phyloP scores from a whole-genome alignment of 1,284 basidiomycete genomes.

The Apiotrichum porosum region DNA sequence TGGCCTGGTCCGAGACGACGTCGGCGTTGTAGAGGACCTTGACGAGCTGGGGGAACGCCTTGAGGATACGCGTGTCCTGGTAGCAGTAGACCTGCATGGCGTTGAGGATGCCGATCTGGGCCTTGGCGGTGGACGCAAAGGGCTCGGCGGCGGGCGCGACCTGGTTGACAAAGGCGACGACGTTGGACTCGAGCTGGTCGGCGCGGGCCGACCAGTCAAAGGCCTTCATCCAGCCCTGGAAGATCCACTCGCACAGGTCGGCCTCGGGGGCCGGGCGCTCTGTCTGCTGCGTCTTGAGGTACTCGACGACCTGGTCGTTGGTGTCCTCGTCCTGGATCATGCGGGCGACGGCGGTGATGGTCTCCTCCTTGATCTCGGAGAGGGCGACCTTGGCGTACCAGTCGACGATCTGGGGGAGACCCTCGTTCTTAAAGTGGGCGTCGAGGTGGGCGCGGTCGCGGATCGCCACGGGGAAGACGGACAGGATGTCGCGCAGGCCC shows the following conservation, averaged over 20 bases:
- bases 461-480: conserved; percentile 80
- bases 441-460: conserved; percentile 69
- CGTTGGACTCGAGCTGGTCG: conserved; percentile 82
- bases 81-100: conserved; percentile 91
- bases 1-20: conserved; percentile 88
- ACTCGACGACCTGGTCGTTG: conserved; percentile 66
- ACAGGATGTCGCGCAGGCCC: conserved; percentile 76
- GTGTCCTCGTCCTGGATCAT: conserved; percentile 57
- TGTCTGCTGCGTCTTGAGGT: conserved; percentile 60
- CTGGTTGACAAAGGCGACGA: conserved; percentile 74
- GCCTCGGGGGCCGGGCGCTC: conserved; percentile 62
- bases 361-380: conserved; percentile 64
- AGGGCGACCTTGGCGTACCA: conserved; percentile 88
- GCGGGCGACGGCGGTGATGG: conserved; percentile 60
- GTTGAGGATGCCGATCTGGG: conserved; percentile 87
- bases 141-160: conserved; percentile 78
- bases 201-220: conserved; percentile 82
- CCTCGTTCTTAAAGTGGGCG: conserved; percentile 76
- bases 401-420: conserved; percentile 71
- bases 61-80: conserved; percentile 88
- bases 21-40: conserved; percentile 95
- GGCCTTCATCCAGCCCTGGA: conserved; percentile 80
- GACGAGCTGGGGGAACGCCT: conserved; percentile 86
- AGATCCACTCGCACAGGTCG: conserved; percentile 82
- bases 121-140: conserved; percentile 79